These are phyloP conservation scores for Theobroma grandiflorum DNA, from an alignment of 441 rosid species.

Conservation along the genomic window DNA sequence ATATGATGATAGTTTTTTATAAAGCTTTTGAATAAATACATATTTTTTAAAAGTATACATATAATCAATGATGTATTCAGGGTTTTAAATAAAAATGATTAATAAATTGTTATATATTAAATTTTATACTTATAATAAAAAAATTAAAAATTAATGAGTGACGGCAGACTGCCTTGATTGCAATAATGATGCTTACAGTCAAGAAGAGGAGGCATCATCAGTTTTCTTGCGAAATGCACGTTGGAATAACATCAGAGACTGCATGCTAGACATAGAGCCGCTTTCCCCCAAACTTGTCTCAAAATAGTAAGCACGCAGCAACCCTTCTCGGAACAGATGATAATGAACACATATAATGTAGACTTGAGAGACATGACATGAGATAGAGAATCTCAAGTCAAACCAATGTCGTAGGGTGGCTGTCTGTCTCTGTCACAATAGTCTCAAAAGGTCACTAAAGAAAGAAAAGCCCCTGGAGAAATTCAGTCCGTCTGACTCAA, in stretches of 20 bases:
- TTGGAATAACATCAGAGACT: no score
- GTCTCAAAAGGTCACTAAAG: background rate
- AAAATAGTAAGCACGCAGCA: background rate
- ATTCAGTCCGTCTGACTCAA: background rate
- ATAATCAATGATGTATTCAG: no score
- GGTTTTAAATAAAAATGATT: no score
- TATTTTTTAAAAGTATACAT: no score
- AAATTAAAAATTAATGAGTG: no score
- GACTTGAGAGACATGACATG: background rate
- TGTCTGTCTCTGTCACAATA: background rate
- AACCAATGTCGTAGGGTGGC: background rate
- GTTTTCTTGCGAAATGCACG: background rate
- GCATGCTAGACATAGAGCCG: background rate
- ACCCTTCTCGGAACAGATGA: background rate
- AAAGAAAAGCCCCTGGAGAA: background rate
- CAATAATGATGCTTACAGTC: background rate
- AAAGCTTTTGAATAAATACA: no score
- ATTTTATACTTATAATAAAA: no score
- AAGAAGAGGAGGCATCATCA: background rate
- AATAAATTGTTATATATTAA: no score
- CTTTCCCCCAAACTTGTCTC: background rate
- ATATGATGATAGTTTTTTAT: no score
- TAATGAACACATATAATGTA: background rate
- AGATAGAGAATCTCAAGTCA: background rate
- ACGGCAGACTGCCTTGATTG: no score